Conservation (phyloP, 441 rosid genomes). For the Manihot esculenta region DNA sequence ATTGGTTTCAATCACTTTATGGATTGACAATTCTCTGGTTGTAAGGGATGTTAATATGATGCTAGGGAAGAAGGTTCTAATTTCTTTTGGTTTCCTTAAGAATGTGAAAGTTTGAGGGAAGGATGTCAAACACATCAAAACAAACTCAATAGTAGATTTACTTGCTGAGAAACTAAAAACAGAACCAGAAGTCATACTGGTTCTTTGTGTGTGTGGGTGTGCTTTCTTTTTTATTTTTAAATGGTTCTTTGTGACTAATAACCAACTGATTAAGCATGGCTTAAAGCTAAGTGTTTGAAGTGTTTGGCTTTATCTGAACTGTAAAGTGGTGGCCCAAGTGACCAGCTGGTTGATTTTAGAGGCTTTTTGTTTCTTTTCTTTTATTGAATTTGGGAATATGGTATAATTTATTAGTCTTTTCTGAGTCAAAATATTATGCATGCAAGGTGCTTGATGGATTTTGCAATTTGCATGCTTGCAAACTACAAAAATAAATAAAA, state of each 20-base stretch:
- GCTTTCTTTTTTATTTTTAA: too few relatives aligned
- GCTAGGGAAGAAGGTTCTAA: too few relatives aligned
- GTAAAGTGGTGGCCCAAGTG: too few relatives aligned
- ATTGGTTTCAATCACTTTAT: not conserved
- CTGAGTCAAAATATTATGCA: not conserved
- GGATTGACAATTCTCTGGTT: not conserved
- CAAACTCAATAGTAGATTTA: not conserved
- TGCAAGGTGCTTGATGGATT: not conserved
- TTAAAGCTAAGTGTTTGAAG: not conserved
- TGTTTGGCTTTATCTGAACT: not conserved
- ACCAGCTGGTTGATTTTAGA: conserved; percentile 3
- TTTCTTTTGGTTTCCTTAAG: too few relatives aligned
- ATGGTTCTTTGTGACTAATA: not conserved
- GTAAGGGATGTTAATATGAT: not conserved
- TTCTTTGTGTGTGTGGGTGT: too few relatives aligned
- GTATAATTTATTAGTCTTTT: not conserved
- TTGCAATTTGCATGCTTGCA: not conserved
- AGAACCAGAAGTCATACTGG: not conserved
- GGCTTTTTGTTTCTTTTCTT: too few relatives aligned
- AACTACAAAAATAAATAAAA: not conserved
- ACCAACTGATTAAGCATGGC: not conserved
- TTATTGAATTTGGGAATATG: not conserved
- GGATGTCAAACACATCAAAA: not conserved
- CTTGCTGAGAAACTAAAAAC: not conserved
- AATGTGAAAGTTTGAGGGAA: not conserved